Evolutionary conservation across 2,329 filamentous ascomycete genomes (phyloP).

Genomic region (Gnomoniopsis sp.): DNA sequence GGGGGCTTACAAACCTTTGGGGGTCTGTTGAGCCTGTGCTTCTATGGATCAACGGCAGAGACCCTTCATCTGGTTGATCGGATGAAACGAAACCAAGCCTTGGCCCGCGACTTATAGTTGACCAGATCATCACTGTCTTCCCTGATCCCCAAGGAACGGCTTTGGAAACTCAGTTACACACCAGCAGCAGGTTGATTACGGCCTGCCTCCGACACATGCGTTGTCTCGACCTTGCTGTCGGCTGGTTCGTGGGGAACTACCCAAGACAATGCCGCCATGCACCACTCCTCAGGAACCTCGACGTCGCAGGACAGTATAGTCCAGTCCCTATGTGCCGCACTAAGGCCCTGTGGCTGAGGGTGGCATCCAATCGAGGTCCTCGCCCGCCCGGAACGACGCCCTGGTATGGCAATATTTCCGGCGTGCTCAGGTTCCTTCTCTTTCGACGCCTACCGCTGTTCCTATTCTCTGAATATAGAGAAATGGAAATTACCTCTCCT

Average conservation of each 20-base stretch:
- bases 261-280: not conserved
- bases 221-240: not conserved
- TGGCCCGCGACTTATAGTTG: not conserved
- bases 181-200: not conserved
- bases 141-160: not conserved
- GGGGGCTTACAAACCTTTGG: not conserved
- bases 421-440: not conserved
- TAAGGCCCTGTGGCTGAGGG: not conserved
- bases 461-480: not conserved
- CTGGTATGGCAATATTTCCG: not conserved
- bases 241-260: not conserved
- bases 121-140: not conserved
- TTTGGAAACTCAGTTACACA: not conserved
- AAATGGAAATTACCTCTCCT: not conserved
- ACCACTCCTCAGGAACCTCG: not conserved
- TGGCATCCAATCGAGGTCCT: not conserved
- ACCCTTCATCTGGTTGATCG: constrained; percentile 6
- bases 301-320: not conserved
- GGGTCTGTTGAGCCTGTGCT: not conserved
- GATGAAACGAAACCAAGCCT: constrained; percentile 3
- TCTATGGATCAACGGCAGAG: not conserved
- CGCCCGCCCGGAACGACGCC: not conserved
- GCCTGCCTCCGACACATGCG: not conserved
- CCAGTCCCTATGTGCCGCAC: not conserved
- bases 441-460: not conserved